These are phyloP conservation scores for Trichaptum fuscoviolaceum DNA, from an alignment of 768 basidiomycete genomes.

Conservation along the genomic window DNA sequence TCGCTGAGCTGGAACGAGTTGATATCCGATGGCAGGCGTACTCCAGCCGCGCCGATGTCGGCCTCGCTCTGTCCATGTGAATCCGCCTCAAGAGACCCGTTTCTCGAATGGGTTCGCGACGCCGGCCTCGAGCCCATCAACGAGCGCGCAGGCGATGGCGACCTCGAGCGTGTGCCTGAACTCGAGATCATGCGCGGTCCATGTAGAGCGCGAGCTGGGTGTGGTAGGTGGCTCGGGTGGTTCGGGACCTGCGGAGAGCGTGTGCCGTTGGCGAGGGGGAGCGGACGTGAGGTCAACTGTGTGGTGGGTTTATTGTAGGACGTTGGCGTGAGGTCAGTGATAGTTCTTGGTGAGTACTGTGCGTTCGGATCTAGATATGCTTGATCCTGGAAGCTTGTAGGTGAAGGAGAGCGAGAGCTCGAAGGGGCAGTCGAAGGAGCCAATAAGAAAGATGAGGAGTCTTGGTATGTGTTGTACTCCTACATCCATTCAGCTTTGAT, in stretches of 20 bases:
- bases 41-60: no score
- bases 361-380: slow-evolving; percentile 23
- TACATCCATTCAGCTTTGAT: background rate
- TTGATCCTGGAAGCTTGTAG: slow-evolving; percentile 22
- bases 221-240: background rate
- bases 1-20: slow-evolving; percentile 57
- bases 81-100: background rate
- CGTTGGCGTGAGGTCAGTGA: slow-evolving; percentile 32
- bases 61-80: background rate
- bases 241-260: slow-evolving; percentile 4
- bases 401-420: slow-evolving; percentile 32
- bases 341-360: slow-evolving; percentile 28
- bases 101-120: background rate
- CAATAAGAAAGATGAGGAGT: slow-evolving; percentile 29
- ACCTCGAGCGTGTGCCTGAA: slow-evolving; percentile 48
- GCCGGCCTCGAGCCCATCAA: slow-evolving; percentile 5
- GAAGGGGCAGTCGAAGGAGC: slow-evolving; percentile 42
- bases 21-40: slow-evolving; percentile 3
- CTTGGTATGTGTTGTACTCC: background rate
- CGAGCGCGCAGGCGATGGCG: slow-evolving; percentile 61
- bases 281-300: slow-evolving; percentile 12
- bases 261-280: background rate
- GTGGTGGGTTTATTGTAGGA: slow-evolving; percentile 16
- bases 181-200: slow-evolving; percentile 60
- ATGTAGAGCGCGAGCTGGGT: slow-evolving; percentile 43